Percentiles rank a stretch among this genome's conserved stretches.
These are phyloP conservation scores for Phylloporus sp. DNA, from an alignment of 768 basidiomycete species.

Conservation along the genomic window DNA sequence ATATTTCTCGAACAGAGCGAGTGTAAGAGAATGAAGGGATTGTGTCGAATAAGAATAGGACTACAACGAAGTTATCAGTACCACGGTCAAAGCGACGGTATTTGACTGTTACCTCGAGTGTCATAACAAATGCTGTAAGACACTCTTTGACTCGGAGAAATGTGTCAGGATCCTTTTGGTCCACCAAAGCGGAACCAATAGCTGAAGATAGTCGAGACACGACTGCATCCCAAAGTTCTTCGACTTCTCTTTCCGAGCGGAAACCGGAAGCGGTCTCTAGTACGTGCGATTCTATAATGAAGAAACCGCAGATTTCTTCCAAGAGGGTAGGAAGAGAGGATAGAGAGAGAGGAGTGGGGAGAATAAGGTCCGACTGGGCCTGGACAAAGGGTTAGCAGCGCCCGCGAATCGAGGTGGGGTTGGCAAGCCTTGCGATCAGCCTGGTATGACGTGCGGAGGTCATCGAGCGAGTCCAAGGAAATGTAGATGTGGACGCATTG, in stretches of 20 bases:
- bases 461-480: slow-evolving; percentile 83
- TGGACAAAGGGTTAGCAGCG: slow-evolving; percentile 31
- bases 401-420: neutral
- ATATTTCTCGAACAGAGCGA: slow-evolving; percentile 90
- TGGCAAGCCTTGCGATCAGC: slow-evolving; percentile 82
- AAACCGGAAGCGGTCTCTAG: slow-evolving; percentile 84
- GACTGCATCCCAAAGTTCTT: slow-evolving; percentile 92
- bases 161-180: slow-evolving; percentile 73
- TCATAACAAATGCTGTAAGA: slow-evolving; percentile 82
- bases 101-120: slow-evolving; percentile 64
- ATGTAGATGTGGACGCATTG: slow-evolving; percentile 97
- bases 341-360: slow-evolving; percentile 68
- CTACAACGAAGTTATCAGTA: slow-evolving; percentile 36
- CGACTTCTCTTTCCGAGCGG: slow-evolving; percentile 85
- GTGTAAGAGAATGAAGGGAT: slow-evolving; percentile 76
- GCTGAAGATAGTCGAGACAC: slow-evolving; percentile 66
- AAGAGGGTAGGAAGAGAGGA: slow-evolving; percentile 68
- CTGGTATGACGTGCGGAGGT: slow-evolving; percentile 88
- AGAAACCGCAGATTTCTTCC: slow-evolving; percentile 95
- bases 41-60: slow-evolving; percentile 81
- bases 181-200: slow-evolving; percentile 66
- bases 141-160: slow-evolving; percentile 82
- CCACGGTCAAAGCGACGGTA: neutral
- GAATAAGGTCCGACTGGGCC: slow-evolving; percentile 96
- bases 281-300: slow-evolving; percentile 93